A percentile compares a stretch with the other conserved stretches of the same genome.
Evolutionary conservation across 2,329 filamentous ascomycete genomes (phyloP).

Genomic region (Trichophyton verrucosum): DNA sequence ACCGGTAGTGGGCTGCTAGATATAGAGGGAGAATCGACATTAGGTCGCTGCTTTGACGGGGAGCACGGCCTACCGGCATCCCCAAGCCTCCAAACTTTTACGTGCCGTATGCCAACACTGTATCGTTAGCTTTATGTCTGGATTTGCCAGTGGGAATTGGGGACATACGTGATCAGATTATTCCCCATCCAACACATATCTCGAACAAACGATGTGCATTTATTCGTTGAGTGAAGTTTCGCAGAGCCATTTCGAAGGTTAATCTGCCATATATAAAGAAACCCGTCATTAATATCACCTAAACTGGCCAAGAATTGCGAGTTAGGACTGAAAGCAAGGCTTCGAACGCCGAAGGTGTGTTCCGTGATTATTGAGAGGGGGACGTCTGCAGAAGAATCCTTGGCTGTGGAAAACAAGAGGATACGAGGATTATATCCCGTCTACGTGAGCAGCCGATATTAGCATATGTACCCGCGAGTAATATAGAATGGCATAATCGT

Average conservation of each 20-base stretch:
- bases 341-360: conserved; percentile 78
- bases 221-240: conserved; percentile 72
- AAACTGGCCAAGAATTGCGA: conserved; percentile 78
- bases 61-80: conserved; percentile 45
- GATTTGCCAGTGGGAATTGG: conserved; percentile 4
- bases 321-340: conserved; percentile 80
- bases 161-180: conserved; percentile 57
- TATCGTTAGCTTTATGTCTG: not conserved
- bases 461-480: conserved; percentile 2
- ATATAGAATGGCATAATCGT: conserved; percentile 17
- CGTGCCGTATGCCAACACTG: conserved; percentile 66
- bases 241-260: conserved; percentile 71
- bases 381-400: conserved; percentile 65
- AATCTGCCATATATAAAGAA: conserved; percentile 80
- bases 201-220: conserved; percentile 76
- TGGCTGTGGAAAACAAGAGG: conserved; percentile 67
- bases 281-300: conserved; percentile 82
- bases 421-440: conserved; percentile 88
- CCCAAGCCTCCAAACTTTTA: conserved; percentile 85
- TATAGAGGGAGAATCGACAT: conserved; percentile 23
- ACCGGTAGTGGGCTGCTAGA: conserved; percentile 42
- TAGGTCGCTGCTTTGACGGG: conserved; percentile 51
- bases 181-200: conserved; percentile 86
- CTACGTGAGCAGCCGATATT: conserved; percentile 28
- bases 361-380: conserved; percentile 79